Evolutionary conservation across 2,329 filamentous ascomycete genomes (phyloP), one percentile per base, ranked within the genome.

Genomic region (Zalaria obscura): DNA sequence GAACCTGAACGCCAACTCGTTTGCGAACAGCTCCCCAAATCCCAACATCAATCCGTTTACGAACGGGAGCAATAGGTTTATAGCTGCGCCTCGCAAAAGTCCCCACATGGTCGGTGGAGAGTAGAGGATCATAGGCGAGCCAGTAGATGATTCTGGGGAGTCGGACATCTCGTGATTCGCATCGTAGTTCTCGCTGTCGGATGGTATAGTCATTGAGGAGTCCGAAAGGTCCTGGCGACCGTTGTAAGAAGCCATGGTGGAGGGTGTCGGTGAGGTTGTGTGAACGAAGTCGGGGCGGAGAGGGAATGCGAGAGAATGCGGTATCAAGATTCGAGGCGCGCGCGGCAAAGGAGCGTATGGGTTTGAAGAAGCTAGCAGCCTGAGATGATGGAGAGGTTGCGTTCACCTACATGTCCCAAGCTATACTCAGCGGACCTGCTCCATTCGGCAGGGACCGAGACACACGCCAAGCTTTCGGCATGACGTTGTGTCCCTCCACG

Each of bases 21-120:
- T 91, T 41, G 91, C 91, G 62, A 98, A 89, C 40, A 98, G 66
- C 66, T 98, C 91, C 51, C 91, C 91, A 56, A 98, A 95, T 2
- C 91, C 91, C 55, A 98, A 66, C 91, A 98, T 98, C 70, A 98
- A 75, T 37, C 91, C 91, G 65, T 98, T 98, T 56, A 98, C 77
- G 55, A 98, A 98, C 0, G 91, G 91, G 18, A 98, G 66, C 1
- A 98, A 55, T n/a, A 98, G 69, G 60, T 98, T 98, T 65, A 98
- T 98, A 4, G 88, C 87, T 10, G 87, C 85, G 32, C 91, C 86
- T 42, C 89, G 78, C 41, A 95, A 50, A 47, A 98, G 62, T 6
- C 83, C 78, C 84, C 85, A 94, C 36, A 93, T 55, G 0, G 87
- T 93, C 2, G 91, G 88, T 3, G 88, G 86, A 49, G 78, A 78